These are phyloP conservation scores for Russula griseocarnosa DNA, from an alignment of 768 basidiomycete species.

Conservation along the genomic window DNA sequence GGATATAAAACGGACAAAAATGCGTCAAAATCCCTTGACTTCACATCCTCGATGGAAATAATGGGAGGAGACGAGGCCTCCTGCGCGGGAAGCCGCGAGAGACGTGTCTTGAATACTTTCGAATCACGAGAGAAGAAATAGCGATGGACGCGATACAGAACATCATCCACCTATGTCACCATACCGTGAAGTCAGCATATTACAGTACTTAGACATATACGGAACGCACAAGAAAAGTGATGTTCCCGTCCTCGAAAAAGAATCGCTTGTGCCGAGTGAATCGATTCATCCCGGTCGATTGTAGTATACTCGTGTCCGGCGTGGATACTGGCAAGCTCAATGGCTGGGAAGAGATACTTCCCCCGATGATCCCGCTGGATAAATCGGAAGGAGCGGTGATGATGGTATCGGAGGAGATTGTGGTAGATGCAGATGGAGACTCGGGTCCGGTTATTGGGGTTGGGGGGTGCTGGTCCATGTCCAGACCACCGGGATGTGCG, in stretches of 20 bases:
- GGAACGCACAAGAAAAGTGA: conserved; percentile 21
- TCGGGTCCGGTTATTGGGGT: not conserved
- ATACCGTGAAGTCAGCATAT: not conserved
- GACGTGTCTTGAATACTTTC: conserved; percentile 7
- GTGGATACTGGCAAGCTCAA: not conserved
- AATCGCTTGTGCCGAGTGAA: conserved; percentile 18
- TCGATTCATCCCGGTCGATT: not conserved
- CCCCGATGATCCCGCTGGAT: not conserved
- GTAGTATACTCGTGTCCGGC: not conserved
- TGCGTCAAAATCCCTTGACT: conserved; percentile 16
- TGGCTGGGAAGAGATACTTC: not conserved
- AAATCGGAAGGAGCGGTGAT: not conserved
- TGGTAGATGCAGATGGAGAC: not conserved
- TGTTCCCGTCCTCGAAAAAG: conserved; percentile 24
- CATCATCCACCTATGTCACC: conserved; percentile 5
- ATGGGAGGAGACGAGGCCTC: not conserved
- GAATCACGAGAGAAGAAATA: conserved; percentile 27
- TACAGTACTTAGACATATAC: not conserved
- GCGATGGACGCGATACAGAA: conserved; percentile 24
- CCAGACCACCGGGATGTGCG: not conserved
- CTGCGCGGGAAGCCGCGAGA: conserved; percentile 3
- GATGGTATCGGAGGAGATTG: not conserved
- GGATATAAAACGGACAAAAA: conserved; percentile 23
- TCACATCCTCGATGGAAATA: conserved; percentile 13
- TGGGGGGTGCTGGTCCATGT: not conserved